Conservation (phyloP, 345 rosid species). For the Gossypium rotundifolium region DNA sequence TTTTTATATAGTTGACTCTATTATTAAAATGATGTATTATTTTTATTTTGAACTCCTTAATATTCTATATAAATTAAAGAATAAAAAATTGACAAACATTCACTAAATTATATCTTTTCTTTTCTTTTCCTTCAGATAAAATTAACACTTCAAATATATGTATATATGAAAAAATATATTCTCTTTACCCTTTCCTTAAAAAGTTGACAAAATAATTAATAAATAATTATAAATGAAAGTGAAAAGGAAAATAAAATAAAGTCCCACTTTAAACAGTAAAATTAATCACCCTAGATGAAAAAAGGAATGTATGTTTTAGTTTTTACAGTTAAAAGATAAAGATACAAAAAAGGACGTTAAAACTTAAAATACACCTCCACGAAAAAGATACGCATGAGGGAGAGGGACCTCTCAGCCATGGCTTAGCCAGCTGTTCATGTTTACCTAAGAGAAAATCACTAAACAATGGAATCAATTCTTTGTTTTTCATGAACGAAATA, state of each 20-base stretch:
- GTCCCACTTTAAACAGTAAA: slow-evolving; percentile 1
- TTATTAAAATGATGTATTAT: neutral
- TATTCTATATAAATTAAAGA: neutral
- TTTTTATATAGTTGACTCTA: neutral
- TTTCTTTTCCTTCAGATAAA: neutral
- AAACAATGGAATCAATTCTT: neutral
- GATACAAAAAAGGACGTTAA: neutral
- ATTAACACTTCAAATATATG: neutral
- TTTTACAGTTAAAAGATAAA: neutral
- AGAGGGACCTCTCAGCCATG: neutral
- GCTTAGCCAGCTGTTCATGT: neutral
- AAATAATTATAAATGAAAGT: neutral
- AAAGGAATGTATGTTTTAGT: neutral
- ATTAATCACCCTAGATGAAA: neutral
- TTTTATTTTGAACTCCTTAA: neutral
- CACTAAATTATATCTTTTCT: neutral
- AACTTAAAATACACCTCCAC: neutral
- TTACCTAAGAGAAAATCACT: neutral
- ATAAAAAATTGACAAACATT: neutral
- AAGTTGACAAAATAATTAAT: neutral
- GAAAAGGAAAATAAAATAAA: neutral
- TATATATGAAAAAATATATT: no score
- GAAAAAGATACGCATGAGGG: neutral
- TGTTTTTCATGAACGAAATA: neutral
- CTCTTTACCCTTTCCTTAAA: neutral